Conservation (phyloP, 306 rosid genomes). For the Rosa rugosa region DNA sequence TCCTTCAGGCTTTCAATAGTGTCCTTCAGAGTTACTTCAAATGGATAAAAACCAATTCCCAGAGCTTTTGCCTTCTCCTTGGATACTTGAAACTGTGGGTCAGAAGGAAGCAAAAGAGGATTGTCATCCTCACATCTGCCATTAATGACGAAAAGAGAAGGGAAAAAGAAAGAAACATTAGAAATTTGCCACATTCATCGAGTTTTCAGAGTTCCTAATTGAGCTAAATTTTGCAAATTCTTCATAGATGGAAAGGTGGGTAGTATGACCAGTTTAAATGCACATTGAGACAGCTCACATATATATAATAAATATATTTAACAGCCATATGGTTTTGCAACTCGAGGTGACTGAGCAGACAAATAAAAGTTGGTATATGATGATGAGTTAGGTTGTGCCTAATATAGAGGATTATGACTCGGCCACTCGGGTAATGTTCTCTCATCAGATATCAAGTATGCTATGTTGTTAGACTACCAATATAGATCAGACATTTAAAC, state of each 20-base stretch:
- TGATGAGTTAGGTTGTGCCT: neutral
- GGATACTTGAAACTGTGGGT: constrained; percentile 7
- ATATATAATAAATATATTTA: neutral
- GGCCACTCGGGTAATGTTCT: neutral
- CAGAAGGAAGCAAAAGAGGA: neutral
- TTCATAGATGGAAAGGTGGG: neutral
- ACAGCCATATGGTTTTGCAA: neutral
- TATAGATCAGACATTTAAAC: neutral
- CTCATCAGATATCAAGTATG: neutral
- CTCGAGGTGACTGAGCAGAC: neutral
- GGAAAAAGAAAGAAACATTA: neutral
- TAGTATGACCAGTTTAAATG: neutral
- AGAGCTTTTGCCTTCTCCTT: constrained; percentile 21
- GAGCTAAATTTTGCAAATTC: neutral
- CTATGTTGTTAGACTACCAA: neutral
- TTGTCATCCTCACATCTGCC: neutral
- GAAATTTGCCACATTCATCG: neutral
- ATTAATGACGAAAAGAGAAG: neutral
- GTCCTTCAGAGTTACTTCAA: constrained; percentile 20
- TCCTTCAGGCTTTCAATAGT: constrained; percentile 28
- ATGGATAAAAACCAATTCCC: constrained; percentile 5
- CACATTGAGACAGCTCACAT: neutral
- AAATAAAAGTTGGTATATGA: neutral
- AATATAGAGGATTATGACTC: neutral
- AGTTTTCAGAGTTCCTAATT: neutral